Percentiles rank a stretch among this genome's conserved stretches.
Conservation (phyloP, 108 stramenopile genomes). For the Cyclotella choctawhatcheeana region DNA sequence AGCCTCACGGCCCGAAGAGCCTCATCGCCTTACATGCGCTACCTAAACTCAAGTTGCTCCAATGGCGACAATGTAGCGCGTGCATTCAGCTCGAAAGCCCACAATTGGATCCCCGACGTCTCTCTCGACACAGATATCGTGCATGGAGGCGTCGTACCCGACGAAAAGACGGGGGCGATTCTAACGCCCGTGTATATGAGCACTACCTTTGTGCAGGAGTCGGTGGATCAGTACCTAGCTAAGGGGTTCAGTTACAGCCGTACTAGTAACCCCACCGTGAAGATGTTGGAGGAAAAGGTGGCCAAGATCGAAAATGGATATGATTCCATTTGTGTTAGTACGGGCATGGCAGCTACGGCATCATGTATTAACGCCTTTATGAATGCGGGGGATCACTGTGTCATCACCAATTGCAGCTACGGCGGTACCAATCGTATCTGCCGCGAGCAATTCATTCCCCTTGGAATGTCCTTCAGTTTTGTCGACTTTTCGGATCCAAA, state of each 20-base stretch:
- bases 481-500: conserved; percentile 78
- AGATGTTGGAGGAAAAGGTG: conserved; percentile 82
- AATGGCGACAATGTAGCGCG: conserved; percentile 37
- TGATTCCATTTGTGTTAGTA: conserved; percentile 72
- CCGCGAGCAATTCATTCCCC: conserved; percentile 66
- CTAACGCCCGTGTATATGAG: conserved; percentile 76
- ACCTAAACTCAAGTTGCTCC: conserved; percentile 43
- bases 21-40: conserved; percentile 47
- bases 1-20: conserved; percentile 28
- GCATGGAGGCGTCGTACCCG: conserved; percentile 58
- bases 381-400: conserved; percentile 82
- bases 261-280: conserved; percentile 82
- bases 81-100: conserved; percentile 27
- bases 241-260: conserved; percentile 82
- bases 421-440: conserved; percentile 86
- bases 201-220: conserved; percentile 83
- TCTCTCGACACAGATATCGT: conserved; percentile 63
- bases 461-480: conserved; percentile 76
- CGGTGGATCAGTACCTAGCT: conserved; percentile 72
- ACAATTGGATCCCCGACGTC: conserved; percentile 54
- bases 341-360: conserved; percentile 86
- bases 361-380: conserved; percentile 80
- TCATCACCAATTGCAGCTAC: conserved; percentile 86
- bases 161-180: conserved; percentile 71
- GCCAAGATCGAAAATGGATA: conserved; percentile 82